Base-by-base conservation (phyloP, 1,284 basidiomycete genomes). In the Ustilago loliicola region DNA sequence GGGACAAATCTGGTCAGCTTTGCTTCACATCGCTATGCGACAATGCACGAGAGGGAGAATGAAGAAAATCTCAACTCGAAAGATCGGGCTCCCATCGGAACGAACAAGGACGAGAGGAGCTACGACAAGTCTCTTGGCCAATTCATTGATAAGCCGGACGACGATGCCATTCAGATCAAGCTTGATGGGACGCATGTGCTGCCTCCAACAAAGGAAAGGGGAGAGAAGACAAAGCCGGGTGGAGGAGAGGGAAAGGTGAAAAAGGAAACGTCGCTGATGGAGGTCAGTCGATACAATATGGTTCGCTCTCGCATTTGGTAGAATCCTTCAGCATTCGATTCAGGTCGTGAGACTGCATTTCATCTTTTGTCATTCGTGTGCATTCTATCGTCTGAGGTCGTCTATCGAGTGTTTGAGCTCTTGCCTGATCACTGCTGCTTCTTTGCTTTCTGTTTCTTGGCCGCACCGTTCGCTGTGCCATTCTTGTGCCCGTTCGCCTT, bases 261-360 rank as follows among this genome's bases (percentile, higher is more conserved):
- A 50, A 70, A 70, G 51, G 57, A 62, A 8, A 72, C 59, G 10
- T 77, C 72, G 36, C 59, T 86, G 15, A 77, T 84, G 69, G 84
- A 86, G 47, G 81, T 86, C 52, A 76, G 79, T 52, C 79, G 84
- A 17, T 86, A 85, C 52, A 72, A 80, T n/a, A 82, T 86, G 70
- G 77, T 82, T 13, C 79, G 82, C 10, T 82, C 80, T 23, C 75
- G 84, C 40, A 80, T 85, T 45, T 85, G 83, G 83, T 84, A 61
- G 29, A 29, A 11, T 21, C 30, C 36, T 7, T n/a, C 42, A 23
- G 29, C 57, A 57, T 27, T 36, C 42, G 3, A 40, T 19, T 40
- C 10, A 13, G 17, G 38, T 40, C 38, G 11, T 40, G 38, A 21
- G 5, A 25, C 2, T 25, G 15, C 30, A 34, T 34, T 51, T 34